Evolutionary conservation across 1,139 yeast species (phyloP).

Genomic region (Geotrichum aggregatum): DNA sequence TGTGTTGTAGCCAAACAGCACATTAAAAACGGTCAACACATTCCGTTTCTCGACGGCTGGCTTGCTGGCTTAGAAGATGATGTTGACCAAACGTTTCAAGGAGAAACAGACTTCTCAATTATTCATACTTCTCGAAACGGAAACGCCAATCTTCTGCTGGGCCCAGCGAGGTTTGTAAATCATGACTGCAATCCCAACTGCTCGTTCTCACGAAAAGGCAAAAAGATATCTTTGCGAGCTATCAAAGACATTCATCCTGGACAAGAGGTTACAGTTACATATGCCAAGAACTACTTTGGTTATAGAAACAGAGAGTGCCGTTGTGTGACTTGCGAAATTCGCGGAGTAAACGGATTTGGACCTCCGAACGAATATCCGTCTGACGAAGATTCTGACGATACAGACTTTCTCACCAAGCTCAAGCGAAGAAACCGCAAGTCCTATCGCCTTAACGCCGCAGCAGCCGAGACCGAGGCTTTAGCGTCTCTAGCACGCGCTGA

Average conservation of each 20-base stretch:
- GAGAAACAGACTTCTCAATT: slow-evolving; percentile 42
- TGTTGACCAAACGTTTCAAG: slow-evolving; percentile 35
- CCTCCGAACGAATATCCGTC: slow-evolving; percentile 6
- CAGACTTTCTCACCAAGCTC: slow-evolving; percentile 15
- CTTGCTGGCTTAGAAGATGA: slow-evolving; percentile 43
- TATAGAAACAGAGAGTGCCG: slow-evolving; percentile 43
- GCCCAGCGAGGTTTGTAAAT: slow-evolving; percentile 48
- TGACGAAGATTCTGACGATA: slow-evolving; percentile 17
- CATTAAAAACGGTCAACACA: slow-evolving; percentile 38
- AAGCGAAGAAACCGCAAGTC: slow-evolving; percentile 13
- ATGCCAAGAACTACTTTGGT: slow-evolving; percentile 46
- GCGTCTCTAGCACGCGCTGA: not conserved
- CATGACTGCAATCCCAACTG: slow-evolving; percentile 46
- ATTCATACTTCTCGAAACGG: slow-evolving; percentile 37
- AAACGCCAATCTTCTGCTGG: slow-evolving; percentile 44
- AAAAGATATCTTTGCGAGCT: slow-evolving; percentile 38
- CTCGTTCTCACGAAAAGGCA: slow-evolving; percentile 37
- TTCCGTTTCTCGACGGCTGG: slow-evolving; percentile 38
- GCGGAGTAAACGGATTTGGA: slow-evolving; percentile 23
- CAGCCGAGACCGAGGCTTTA: not conserved
- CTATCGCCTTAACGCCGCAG: not conserved
- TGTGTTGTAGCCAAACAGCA: slow-evolving; percentile 42
- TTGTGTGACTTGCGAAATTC: slow-evolving; percentile 45
- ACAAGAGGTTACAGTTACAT: slow-evolving; percentile 47
- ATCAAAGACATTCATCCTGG: slow-evolving; percentile 40